These are phyloP conservation scores for Xerocomus amazonicus DNA, from an alignment of 1,284 basidiomycete genomes.

Conservation along the genomic window DNA sequence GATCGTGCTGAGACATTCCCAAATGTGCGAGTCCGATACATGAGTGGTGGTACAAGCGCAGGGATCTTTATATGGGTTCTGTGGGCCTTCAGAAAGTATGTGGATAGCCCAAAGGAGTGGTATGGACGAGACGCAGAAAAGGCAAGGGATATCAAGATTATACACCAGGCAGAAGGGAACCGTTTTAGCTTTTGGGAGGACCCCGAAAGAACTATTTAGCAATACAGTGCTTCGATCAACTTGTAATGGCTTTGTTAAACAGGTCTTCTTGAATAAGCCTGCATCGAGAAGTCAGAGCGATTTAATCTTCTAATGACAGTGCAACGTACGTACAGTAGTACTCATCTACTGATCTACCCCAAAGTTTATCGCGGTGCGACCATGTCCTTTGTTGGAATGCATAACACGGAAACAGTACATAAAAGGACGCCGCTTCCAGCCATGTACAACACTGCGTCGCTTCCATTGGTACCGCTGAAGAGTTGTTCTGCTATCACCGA, in stretches of 20 bases:
- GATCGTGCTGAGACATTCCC: slow-evolving; percentile 15
- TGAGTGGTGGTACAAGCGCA: slow-evolving; percentile 16
- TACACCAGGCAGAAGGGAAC: slow-evolving; percentile 23
- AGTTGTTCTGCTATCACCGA: slow-evolving; percentile 11
- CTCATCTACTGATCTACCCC: neutral
- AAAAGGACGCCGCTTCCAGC: slow-evolving; percentile 13
- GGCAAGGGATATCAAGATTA: slow-evolving; percentile 20
- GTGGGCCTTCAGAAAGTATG: slow-evolving; percentile 20
- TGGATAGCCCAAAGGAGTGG: neutral
- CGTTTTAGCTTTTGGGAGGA: slow-evolving; percentile 32
- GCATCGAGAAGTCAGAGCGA: too few species aligned
- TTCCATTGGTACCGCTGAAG: slow-evolving; percentile 8
- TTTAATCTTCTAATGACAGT: neutral
- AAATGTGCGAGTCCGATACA: slow-evolving; percentile 20
- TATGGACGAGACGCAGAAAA: slow-evolving; percentile 20
- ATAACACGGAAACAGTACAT: slow-evolving; percentile 5
- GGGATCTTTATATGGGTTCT: slow-evolving; percentile 18
- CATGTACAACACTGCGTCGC: slow-evolving; percentile 12
- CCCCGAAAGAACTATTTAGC: slow-evolving; percentile 24
- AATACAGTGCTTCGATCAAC: slow-evolving; percentile 1
- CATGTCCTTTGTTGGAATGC: slow-evolving; percentile 16
- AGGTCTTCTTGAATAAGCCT: too few species aligned
- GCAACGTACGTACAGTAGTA: neutral
- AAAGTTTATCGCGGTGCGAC: slow-evolving; percentile 8
- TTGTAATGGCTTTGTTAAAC: neutral